Evolutionary conservation across 2,329 filamentous ascomycete genomes (phyloP).

Genomic region (Fusarium sp.): DNA sequence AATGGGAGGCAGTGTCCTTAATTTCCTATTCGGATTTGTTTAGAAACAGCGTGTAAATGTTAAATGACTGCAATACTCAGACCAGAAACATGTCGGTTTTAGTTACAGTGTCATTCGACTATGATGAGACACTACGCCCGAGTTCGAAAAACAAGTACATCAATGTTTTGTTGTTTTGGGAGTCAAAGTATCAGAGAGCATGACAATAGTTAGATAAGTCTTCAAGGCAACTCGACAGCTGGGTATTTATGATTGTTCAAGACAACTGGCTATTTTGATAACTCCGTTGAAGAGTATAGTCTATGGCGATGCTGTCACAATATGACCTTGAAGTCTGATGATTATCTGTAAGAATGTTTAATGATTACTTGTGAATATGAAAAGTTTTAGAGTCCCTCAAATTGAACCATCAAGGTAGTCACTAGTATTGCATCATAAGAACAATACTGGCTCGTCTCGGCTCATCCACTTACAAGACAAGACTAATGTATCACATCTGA

Average conservation of each 20-base stretch:
- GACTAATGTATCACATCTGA: constrained; percentile 11
- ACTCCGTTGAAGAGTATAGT: not conserved
- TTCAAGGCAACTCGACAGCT: not conserved
- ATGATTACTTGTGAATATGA: not conserved
- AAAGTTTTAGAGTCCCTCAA: not conserved
- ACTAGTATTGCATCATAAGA: not conserved
- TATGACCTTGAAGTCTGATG: not conserved
- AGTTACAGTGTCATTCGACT: too few species aligned
- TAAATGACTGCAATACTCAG: not conserved
- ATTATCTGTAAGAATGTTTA: not conserved
- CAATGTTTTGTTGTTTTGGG: too few species aligned
- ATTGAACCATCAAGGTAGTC: constrained; percentile 4
- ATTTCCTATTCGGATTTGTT: not conserved
- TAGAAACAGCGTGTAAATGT: not conserved
- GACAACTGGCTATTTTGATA: not conserved
- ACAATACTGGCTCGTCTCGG: not conserved
- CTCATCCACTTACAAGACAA: constrained; percentile 1
- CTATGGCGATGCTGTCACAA: not conserved
- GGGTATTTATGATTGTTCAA: not conserved
- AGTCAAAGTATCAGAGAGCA: too few species aligned
- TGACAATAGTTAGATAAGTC: too few species aligned
- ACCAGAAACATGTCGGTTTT: not conserved
- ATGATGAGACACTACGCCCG: too few species aligned
- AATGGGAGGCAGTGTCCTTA: not conserved
- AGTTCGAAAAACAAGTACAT: too few species aligned